Percentiles rank a stretch among this genome's conserved stretches.
Conservation (phyloP, 1,284 basidiomycete species). For the Hortiboletus rubellus region DNA sequence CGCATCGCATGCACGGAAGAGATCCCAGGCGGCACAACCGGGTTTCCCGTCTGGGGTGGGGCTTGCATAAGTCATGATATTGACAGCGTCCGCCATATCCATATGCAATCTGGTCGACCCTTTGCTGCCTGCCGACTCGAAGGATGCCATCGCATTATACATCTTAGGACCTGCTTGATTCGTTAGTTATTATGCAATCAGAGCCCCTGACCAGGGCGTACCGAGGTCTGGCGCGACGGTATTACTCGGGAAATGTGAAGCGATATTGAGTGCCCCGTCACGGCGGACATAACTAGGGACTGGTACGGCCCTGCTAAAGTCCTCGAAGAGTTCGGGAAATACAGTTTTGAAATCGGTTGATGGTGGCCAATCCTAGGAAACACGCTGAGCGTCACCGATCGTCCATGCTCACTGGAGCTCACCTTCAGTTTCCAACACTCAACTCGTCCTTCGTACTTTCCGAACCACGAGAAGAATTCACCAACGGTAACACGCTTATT, state of each 20-base stretch:
- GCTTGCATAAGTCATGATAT: constrained; percentile 84
- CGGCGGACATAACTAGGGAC: constrained; percentile 86
- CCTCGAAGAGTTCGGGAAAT: constrained; percentile 86
- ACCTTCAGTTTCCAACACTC: constrained; percentile 83
- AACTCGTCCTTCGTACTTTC: constrained; percentile 55
- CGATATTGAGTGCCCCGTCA: constrained; percentile 86
- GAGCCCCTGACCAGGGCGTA: constrained; percentile 21
- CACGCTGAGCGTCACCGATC: constrained; percentile 4
- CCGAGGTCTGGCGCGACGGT: constrained; percentile 88
- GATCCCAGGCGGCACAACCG: constrained; percentile 91
- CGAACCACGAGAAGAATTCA: constrained; percentile 82
- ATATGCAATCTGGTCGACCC: constrained; percentile 90
- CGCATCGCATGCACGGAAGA: constrained; percentile 85
- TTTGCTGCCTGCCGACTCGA: constrained; percentile 61
- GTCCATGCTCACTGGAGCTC: constrained; percentile 28
- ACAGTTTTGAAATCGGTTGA: constrained; percentile 79
- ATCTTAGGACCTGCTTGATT: constrained; percentile 66
- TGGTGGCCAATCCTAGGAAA: constrained; percentile 84
- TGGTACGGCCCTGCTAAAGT: constrained; percentile 82
- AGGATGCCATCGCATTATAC: constrained; percentile 77
- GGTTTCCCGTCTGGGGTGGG: constrained; percentile 59
- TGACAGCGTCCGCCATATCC: constrained; percentile 96
- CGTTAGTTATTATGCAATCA: constrained; percentile 30
- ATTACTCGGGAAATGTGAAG: constrained; percentile 84
- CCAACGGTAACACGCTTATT: constrained; percentile 65